Conservation (phyloP, 169 alveolate genomes). For the Sarcocystis neurona region DNA sequence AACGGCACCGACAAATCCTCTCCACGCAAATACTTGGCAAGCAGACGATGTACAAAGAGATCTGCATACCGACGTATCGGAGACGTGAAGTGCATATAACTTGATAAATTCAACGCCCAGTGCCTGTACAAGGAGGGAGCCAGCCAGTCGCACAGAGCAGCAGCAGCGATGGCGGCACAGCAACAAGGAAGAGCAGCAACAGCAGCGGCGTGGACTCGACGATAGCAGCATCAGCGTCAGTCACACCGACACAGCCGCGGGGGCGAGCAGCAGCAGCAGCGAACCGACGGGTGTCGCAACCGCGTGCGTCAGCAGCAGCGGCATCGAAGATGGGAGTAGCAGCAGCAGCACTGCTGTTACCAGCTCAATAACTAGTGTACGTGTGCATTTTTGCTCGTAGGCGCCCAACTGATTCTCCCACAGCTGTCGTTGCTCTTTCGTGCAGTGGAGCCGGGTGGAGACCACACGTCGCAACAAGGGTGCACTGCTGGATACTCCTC, state of each 20-base stretch:
- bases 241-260: not conserved
- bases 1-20: not conserved
- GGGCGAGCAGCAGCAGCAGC: not conserved
- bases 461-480: too few relatives aligned
- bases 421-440: slow-evolving; percentile 38
- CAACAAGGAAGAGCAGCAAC: not conserved
- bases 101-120: slow-evolving; percentile 95
- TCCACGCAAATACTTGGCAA: slow-evolving; percentile 20
- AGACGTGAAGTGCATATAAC: slow-evolving; percentile 98
- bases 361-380: too few relatives aligned
- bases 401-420: too few relatives aligned
- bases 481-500: too few relatives aligned
- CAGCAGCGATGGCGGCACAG: slow-evolving; percentile 28
- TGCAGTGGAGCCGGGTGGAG: too few relatives aligned
- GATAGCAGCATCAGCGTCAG: too few relatives aligned
- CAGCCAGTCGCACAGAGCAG: not conserved
- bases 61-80: slow-evolving; percentile 99
- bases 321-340: slow-evolving; percentile 20
- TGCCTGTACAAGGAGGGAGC: slow-evolving; percentile 76
- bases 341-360: slow-evolving; percentile 35
- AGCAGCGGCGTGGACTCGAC: not conserved
- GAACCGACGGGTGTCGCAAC: too few relatives aligned
- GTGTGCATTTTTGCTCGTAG: too few relatives aligned
- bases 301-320: too few relatives aligned
- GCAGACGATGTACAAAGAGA: slow-evolving; percentile 93